Evolutionary conservation across 768 basidiomycete genomes (phyloP), one percentile per base, ranked within the genome.

Genomic region (Agaricus blazei): DNA sequence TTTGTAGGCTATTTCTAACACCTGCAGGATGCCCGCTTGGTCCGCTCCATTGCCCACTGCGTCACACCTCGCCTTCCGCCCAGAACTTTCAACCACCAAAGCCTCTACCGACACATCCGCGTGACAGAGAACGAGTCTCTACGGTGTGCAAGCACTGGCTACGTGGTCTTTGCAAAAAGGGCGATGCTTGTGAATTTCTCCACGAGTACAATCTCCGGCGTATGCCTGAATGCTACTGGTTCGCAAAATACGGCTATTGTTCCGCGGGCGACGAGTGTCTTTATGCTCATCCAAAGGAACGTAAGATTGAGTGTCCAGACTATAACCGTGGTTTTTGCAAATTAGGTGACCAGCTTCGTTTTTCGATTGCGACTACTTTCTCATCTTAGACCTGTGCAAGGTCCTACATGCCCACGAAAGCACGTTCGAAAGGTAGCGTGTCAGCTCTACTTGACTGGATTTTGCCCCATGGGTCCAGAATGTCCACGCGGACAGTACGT

Each of bases 151-250:
- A 98, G 72, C 97, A 98, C 73, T 98, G 96, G 90, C 82, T 99
- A 42, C 84, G 97, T 54, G 97, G 97, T 12, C 78, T 99, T 15
- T 98, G 97, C 73, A 98, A 98, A 75, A 98, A 98, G 70, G 96
- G 94, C 51, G 90, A 95, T 66, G 87, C 89, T 26, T 99, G 97
- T 74, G 97, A 98, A 73, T 99, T 98, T 70, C 79, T 98, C 67
- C 97, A 99, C 72, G 97, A 98, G 74, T 99, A 98, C 76, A 97
- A 98, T 68, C 80, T 99, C 49, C 76, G 97, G 57, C 87, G 92
- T 58, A 98, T 98, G 95, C 97, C 97, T 5, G 93, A 98, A 68
- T 98, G 97, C 65, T 97, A 93, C 88, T 98, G 94, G 94, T 98
- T 86, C 69, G 92, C 92, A 50, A 97, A 96, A 70, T 95, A 93